phyloP scores from a whole-genome alignment of 2,329 filamentous ascomycete genomes.

The Fusarium sp. region DNA sequence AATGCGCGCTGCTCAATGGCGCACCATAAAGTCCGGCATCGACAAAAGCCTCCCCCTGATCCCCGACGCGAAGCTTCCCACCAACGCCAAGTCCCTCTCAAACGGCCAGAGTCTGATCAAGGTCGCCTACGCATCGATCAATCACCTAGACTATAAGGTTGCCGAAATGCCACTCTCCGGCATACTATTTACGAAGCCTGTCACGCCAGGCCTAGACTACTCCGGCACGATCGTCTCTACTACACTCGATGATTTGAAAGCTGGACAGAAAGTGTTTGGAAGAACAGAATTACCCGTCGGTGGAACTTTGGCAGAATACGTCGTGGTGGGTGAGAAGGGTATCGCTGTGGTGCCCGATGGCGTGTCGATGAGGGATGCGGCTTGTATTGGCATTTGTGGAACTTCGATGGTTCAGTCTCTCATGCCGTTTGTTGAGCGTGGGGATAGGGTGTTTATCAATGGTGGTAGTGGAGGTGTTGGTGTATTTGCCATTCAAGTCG shows the following conservation, averaged over 20 bases:
- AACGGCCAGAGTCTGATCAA: slow-evolving; percentile 27
- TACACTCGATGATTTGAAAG: background rate
- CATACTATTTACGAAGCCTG: slow-evolving; percentile 19
- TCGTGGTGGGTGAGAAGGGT: slow-evolving; percentile 17
- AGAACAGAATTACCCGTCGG: slow-evolving; percentile 17
- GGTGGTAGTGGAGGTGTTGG: slow-evolving; percentile 37
- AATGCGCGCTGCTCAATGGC: slow-evolving; percentile 39
- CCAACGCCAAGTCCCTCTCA: background rate
- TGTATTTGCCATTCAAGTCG: slow-evolving; percentile 31
- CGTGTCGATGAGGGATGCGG: slow-evolving; percentile 19
- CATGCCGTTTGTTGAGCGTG: background rate
- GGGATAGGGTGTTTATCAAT: slow-evolving; percentile 19
- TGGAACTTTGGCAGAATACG: slow-evolving; percentile 35
- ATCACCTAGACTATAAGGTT: slow-evolving; percentile 39
- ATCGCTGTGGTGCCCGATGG: background rate
- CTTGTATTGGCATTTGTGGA: slow-evolving; percentile 32
- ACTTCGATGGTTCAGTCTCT: slow-evolving; percentile 23
- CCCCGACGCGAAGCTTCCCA: slow-evolving; percentile 19
- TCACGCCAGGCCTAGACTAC: slow-evolving; percentile 36
- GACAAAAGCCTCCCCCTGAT: slow-evolving; percentile 24
- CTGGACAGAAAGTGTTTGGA: slow-evolving; percentile 24
- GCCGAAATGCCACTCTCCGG: slow-evolving; percentile 32
- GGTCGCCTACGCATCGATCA: slow-evolving; percentile 37
- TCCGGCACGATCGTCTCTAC: slow-evolving; percentile 29
- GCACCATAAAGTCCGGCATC: slow-evolving; percentile 30